phyloP scores from a whole-genome alignment of 2,329 filamentous ascomycete genomes.

The Nemania serpens region DNA sequence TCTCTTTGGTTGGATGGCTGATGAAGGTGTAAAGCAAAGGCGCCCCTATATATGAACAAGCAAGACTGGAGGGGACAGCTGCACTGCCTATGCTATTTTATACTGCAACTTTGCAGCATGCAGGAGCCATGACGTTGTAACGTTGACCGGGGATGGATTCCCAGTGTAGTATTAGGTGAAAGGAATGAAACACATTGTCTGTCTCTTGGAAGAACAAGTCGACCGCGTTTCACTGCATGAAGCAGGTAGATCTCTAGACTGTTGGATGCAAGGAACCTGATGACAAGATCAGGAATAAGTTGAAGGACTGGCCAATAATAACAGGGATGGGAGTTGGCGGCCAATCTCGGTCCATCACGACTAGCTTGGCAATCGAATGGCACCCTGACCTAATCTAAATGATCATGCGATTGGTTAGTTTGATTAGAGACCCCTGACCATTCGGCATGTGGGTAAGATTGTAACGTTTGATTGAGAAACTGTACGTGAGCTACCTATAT shows the following conservation, averaged over 20 bases:
- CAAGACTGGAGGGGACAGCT: neutral
- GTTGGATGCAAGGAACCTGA: neutral
- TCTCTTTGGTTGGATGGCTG: neutral
- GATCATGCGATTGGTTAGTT: conserved; percentile 9
- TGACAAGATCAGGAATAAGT: conserved; percentile 1
- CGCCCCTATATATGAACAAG: neutral
- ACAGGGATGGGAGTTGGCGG: conserved; percentile 10
- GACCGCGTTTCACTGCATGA: neutral
- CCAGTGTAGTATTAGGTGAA: conserved; percentile 19
- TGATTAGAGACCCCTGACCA: neutral
- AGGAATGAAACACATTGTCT: neutral
- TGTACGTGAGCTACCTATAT: conserved; percentile 3
- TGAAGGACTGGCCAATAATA: neutral
- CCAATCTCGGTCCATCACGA: neutral
- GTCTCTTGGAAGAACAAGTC: neutral
- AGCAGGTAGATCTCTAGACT: neutral
- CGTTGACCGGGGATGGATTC: neutral
- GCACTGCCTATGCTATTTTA: conserved; percentile 4
- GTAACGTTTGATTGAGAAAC: conserved; percentile 28
- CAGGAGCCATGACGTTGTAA: conserved; percentile 10
- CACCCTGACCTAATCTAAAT: neutral
- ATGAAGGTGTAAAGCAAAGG: neutral
- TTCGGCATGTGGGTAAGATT: conserved; percentile 10
- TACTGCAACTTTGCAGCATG: conserved; percentile 10
- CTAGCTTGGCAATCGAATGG: conserved; percentile 11